These are phyloP conservation scores for Globisporangium acanthophoron DNA, from an alignment of 352 stramenopile species.

Conservation along the genomic window DNA sequence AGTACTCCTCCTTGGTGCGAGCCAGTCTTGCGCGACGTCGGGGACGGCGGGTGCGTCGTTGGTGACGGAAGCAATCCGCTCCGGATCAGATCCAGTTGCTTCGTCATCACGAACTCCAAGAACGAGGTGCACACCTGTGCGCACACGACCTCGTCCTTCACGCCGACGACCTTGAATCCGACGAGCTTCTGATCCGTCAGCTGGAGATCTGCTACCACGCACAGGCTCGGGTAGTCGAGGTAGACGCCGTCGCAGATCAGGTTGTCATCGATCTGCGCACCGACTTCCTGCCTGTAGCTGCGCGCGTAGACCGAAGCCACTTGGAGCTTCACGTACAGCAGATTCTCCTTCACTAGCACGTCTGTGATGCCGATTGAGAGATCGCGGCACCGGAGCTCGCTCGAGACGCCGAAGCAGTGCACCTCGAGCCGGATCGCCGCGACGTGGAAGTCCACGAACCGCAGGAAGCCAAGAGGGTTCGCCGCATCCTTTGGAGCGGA, in stretches of 20 bases:
- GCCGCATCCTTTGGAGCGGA: conserved; percentile 5
- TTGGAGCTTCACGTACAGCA: conserved; percentile 37
- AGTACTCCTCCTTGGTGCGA: background rate
- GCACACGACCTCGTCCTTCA: conserved; percentile 23
- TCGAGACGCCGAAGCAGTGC: conserved; percentile 27
- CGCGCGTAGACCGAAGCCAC: conserved; percentile 11
- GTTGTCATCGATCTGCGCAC: background rate
- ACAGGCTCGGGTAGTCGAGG: conserved; percentile 9
- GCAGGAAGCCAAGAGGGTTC: conserved; percentile 50
- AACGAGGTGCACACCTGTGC: conserved; percentile 37
- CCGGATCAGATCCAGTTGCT: conserved; percentile 33
- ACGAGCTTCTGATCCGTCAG: conserved; percentile 25
- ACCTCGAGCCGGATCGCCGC: conserved; percentile 27
- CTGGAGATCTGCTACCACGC: conserved; percentile 14
- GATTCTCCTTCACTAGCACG: conserved; percentile 45
- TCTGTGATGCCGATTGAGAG: conserved; percentile 54
- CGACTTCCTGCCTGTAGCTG: conserved; percentile 3
- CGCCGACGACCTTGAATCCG: conserved; percentile 28
- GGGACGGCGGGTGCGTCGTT: background rate
- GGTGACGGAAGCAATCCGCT: conserved; percentile 13
- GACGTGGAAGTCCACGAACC: conserved; percentile 57
- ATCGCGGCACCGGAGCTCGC: conserved; percentile 30
- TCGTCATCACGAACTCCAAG: conserved; percentile 29
- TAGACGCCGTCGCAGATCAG: conserved; percentile 8
- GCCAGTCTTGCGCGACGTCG: background rate